These are phyloP conservation scores for Leptographium radiaticola DNA, from an alignment of 2,329 filamentous ascomycete species.

Conservation along the genomic window DNA sequence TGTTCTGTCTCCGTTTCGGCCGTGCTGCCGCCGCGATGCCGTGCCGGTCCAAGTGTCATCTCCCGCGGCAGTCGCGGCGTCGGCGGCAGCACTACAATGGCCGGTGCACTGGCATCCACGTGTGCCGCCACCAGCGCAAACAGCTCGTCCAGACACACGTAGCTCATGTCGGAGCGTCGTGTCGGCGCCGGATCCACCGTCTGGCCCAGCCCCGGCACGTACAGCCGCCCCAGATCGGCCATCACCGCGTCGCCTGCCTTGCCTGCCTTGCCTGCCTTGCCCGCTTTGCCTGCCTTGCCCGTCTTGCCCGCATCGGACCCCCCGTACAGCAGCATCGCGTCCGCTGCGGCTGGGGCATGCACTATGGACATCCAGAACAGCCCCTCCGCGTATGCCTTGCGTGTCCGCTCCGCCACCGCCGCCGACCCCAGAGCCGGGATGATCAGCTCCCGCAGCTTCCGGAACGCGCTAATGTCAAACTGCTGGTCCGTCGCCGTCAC, in stretches of 20 bases:
- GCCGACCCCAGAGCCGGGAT: constrained; percentile 58
- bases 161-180: constrained; percentile 58
- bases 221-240: constrained; percentile 40
- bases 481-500: constrained; percentile 53
- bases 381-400: constrained; percentile 57
- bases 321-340: constrained; percentile 44
- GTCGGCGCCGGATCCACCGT: constrained; percentile 57
- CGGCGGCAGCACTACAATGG: constrained; percentile 28
- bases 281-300: constrained; percentile 7
- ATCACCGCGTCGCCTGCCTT: background rate
- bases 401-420: constrained; percentile 51
- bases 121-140: constrained; percentile 47
- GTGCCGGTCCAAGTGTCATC: constrained; percentile 10
- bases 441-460: constrained; percentile 54
- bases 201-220: constrained; percentile 53
- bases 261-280: constrained; percentile 14
- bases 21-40: background rate
- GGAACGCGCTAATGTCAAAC: constrained; percentile 71
- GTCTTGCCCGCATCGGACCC: constrained; percentile 14
- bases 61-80: constrained; percentile 23
- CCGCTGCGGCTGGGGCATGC: constrained; percentile 45
- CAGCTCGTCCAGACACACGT: constrained; percentile 69
- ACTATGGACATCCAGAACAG: constrained; percentile 77
- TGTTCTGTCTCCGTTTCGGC: constrained; percentile 15
- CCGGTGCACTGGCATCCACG: constrained; percentile 22